Conservation (phyloP, 352 stramenopile species). For the Phytophthora aleatoria region DNA sequence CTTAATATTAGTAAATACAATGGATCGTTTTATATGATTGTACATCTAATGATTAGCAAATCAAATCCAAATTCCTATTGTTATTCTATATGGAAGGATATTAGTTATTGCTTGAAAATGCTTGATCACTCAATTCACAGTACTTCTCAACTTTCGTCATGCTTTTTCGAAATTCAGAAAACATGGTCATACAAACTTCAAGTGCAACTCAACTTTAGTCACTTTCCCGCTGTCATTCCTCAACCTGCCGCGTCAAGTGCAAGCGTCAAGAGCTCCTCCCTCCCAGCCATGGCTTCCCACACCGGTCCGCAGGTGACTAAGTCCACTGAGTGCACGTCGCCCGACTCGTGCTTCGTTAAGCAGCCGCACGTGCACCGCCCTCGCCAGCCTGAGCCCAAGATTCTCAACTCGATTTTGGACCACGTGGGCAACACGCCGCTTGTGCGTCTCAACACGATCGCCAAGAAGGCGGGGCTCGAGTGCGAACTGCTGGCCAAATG, state of each 20-base stretch:
- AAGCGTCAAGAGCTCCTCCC: slow-evolving; percentile 3
- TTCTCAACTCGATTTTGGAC: slow-evolving; percentile 93
- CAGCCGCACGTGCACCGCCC: slow-evolving; percentile 67
- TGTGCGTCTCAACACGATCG: slow-evolving; percentile 91
- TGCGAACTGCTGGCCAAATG: slow-evolving; percentile 96
- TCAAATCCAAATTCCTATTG: not conserved
- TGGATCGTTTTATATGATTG: too few relatives aligned
- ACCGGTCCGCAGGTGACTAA: slow-evolving; percentile 29
- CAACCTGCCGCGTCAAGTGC: slow-evolving; percentile 16
- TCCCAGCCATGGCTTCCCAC: slow-evolving; percentile 9
- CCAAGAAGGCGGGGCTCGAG: slow-evolving; percentile 95
- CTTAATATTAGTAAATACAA: too few relatives aligned
- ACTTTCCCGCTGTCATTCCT: slow-evolving; percentile 14
- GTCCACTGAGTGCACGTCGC: slow-evolving; percentile 50
- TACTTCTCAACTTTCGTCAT: slow-evolving; percentile 5
- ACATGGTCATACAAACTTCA: not conserved
- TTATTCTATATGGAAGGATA: not conserved
- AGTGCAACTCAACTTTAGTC: not conserved
- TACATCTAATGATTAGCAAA: too few relatives aligned
- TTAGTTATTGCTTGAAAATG: not conserved
- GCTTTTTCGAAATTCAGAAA: not conserved
- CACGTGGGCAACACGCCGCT: slow-evolving; percentile 96
- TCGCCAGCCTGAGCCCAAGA: slow-evolving; percentile 71
- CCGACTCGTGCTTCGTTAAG: slow-evolving; percentile 72
- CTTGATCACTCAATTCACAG: not conserved